Conservation (phyloP, 805 yeast genomes). For the Nakazawaea anatomiae region DNA sequence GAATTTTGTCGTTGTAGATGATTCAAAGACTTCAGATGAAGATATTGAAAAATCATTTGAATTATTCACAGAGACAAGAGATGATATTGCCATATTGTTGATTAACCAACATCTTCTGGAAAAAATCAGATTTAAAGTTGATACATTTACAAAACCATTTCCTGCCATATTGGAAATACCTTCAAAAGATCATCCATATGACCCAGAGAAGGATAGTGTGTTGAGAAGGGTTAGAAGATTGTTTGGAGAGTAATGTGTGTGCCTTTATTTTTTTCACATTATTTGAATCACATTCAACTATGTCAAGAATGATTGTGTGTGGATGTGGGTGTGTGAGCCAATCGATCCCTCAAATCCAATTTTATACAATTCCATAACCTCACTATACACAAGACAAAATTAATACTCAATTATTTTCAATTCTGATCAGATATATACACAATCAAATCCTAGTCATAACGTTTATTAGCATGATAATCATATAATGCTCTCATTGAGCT, state of each 20-base stretch:
- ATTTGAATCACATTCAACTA: too few relatives aligned
- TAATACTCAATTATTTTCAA: too few relatives aligned
- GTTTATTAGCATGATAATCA: too few relatives aligned
- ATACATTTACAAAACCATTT: constrained; percentile 80
- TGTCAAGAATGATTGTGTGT: too few relatives aligned
- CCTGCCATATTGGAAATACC: constrained; percentile 97
- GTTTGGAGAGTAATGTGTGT: constrained; percentile 77
- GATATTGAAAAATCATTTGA: constrained; percentile 73
- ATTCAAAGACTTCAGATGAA: constrained; percentile 71
- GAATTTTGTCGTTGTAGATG: constrained; percentile 79
- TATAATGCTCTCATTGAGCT: too few relatives aligned
- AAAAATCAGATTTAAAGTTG: constrained; percentile 75
- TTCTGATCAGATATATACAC: too few relatives aligned
- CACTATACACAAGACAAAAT: too few relatives aligned
- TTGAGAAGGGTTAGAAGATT: constrained; percentile 90
- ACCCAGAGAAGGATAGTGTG: constrained; percentile 96
- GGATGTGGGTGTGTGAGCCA: too few relatives aligned
- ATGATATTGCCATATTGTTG: constrained; percentile 87
- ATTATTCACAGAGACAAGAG: constrained; percentile 64
- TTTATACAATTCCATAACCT: too few relatives aligned
- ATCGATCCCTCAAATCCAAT: too few relatives aligned
- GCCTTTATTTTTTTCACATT: background rate
- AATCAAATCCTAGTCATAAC: too few relatives aligned
- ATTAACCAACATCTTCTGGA: constrained; percentile 96
- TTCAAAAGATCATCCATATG: constrained; percentile 97